Evolutionary conservation across 176 grass and related monocot species (phyloP).

Genomic region (Alloteropsis semialata): DNA sequence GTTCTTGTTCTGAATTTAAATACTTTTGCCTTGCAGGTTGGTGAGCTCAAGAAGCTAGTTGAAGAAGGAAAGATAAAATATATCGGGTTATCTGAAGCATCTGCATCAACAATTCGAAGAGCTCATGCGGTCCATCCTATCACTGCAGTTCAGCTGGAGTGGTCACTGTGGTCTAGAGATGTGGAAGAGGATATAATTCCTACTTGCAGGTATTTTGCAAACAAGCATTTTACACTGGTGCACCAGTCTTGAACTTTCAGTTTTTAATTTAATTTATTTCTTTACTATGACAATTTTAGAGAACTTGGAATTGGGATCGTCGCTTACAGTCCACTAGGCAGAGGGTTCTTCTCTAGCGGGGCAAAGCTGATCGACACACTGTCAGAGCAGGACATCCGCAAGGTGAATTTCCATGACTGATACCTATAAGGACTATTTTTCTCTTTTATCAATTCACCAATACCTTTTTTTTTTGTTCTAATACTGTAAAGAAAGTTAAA

Average conservation of each 20-base stretch:
- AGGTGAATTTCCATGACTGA: constrained; percentile 28
- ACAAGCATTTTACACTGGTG: too few species aligned
- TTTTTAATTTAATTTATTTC: too few species aligned
- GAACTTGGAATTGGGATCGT: constrained; percentile 51
- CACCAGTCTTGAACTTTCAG: too few species aligned
- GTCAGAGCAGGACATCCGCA: constrained; percentile 49
- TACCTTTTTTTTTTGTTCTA: too few species aligned
- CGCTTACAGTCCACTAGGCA: constrained; percentile 65
- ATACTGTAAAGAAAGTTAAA: too few species aligned
- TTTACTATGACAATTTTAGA: constrained; percentile 3
- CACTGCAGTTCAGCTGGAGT: constrained; percentile 56
- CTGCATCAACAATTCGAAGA: constrained; percentile 60
- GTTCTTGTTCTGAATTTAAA: too few species aligned
- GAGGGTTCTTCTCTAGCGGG: constrained; percentile 58
- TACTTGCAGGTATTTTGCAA: constrained; percentile 45
- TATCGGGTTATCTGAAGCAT: constrained; percentile 63
- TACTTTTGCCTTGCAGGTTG: constrained; percentile 29
- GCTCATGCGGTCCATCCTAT: constrained; percentile 75
- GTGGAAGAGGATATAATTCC: constrained; percentile 58
- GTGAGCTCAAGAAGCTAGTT: constrained; percentile 64
- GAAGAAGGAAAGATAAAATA: constrained; percentile 74
- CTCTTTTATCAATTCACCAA: neutral
- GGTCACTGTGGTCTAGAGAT: constrained; percentile 68
- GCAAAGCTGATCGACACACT: constrained; percentile 42
- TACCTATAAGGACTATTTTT: neutral